Base-by-base conservation (phyloP, 2,329 filamentous ascomycete species). In the Cryphonectria radicalis region DNA sequence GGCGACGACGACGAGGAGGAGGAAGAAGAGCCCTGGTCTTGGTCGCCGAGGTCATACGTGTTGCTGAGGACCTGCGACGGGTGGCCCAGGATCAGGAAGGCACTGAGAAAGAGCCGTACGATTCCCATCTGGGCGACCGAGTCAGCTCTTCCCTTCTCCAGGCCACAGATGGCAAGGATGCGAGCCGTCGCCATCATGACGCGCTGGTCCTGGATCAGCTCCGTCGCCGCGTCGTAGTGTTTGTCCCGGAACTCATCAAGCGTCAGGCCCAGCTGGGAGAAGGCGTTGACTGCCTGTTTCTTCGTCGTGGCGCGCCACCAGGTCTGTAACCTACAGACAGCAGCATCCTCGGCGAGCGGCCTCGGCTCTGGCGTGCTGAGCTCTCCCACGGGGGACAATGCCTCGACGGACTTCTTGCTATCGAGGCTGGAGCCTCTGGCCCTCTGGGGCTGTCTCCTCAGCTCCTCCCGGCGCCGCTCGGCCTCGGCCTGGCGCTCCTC, bases 401-500 rank as follows among this genome's bases (percentile, higher is more conserved):
- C 74, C 64, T 86, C 79, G 78, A 83, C 75, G 74, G 85, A 82
- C 77, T 87, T 90, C 75, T 85, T 81, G 60, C 84, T 78, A 76
- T 88, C 70, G 37, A 73, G 46, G 53, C 71, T 73, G 42, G 66
- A 71, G 32, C 71, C 71, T 90, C 74, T 86, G 84, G 70, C 85
- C 87, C 75, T 82, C 75, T 84, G 81, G 80, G 84, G 85, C 79
- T 86, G 84, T 78, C 84, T 87, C 75, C 88, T 83, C 73, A 92
- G 80, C 82, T 92, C 88, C 77, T 91, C 88, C 72, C 93, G 86
- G 76, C 93, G 87, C 78, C 84, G 88, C 80, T 95, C 92, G 0
- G 92, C 93, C 77, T 95, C 93, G 43, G 92, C 91, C 76, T 93
- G 87, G 74, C 91, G 90, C 82, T 94, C 92, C 78, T 95, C 91